Evolutionary conservation across 1,284 basidiomycete species (phyloP).

Genomic region (Hemileccinum hortonii): DNA sequence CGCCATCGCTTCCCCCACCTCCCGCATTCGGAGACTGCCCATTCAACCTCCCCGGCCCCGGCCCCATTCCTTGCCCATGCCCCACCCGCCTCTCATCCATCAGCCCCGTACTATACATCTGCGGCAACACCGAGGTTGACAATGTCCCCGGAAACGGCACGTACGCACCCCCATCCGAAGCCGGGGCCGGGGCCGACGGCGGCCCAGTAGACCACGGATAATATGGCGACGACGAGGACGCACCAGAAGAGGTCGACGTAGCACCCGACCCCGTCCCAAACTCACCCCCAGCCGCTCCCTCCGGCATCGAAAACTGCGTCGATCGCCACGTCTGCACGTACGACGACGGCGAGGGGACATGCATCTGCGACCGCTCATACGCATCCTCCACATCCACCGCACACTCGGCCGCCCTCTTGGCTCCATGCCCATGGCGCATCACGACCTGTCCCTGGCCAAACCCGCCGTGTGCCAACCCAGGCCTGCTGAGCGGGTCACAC

Average conservation of each 20-base stretch:
- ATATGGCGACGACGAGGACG: slow-evolving; percentile 29
- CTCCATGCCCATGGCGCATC: slow-evolving; percentile 3
- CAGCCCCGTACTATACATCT: slow-evolving; percentile 69
- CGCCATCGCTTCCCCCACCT: neutral
- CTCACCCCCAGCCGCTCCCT: too few species aligned
- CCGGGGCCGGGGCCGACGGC: slow-evolving; percentile 22
- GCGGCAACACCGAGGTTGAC: slow-evolving; percentile 65
- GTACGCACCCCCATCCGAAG: slow-evolving; percentile 37
- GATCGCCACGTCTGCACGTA: slow-evolving; percentile 33
- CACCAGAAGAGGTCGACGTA: too few species aligned
- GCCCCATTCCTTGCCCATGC: too few species aligned
- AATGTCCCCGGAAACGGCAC: slow-evolving; percentile 44
- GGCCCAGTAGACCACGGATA: slow-evolving; percentile 46
- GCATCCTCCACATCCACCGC: slow-evolving; percentile 33
- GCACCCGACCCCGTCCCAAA: too few species aligned
- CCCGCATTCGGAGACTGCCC: slow-evolving; percentile 9
- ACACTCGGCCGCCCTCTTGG: slow-evolving; percentile 37
- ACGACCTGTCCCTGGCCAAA: too few species aligned
- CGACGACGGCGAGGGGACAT: slow-evolving; percentile 18
- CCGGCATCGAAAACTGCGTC: slow-evolving; percentile 18
- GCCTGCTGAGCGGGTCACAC: slow-evolving; percentile 48
- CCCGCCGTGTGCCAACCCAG: too few species aligned
- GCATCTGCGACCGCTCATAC: slow-evolving; percentile 30
- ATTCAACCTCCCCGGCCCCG: slow-evolving; percentile 6
- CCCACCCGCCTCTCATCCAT: slow-evolving; percentile 42